These are phyloP conservation scores for Psilocybe cubensis DNA, from an alignment of 768 basidiomycete species.

Conservation along the genomic window DNA sequence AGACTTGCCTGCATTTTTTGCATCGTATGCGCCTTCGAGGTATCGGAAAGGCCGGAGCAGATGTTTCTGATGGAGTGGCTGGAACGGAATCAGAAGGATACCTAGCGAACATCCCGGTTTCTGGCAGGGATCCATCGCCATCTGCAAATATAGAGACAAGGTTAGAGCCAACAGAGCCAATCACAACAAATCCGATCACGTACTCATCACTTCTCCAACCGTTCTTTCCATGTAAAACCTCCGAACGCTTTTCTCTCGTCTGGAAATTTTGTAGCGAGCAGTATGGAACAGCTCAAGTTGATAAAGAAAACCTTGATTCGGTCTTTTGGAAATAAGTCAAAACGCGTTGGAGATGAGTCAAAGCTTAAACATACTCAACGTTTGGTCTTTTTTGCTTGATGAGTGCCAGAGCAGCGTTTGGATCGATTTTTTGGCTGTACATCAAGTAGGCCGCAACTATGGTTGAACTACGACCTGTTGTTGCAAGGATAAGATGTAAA, in stretches of 20 bases:
- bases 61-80: conserved; percentile 61
- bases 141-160: conserved; percentile 46
- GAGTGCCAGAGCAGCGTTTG: conserved; percentile 65
- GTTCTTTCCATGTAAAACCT: conserved; percentile 85
- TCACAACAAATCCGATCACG: conserved; percentile 28
- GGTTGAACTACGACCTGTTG: conserved; percentile 77
- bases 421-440: conserved; percentile 63
- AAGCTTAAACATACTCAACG: conserved; percentile 58
- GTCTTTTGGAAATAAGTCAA: conserved; percentile 46
- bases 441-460: conserved; percentile 91
- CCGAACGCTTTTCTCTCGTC: conserved; percentile 69
- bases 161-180: conserved; percentile 19
- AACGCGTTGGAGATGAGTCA: neutral
- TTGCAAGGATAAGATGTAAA: neutral
- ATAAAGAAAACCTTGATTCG: conserved; percentile 81
- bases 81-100: conserved; percentile 35
- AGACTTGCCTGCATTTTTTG: conserved; percentile 82
- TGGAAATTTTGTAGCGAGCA: conserved; percentile 69
- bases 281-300: conserved; percentile 84
- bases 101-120: conserved; percentile 77
- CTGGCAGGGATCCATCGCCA: conserved; percentile 69
- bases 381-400: conserved; percentile 68
- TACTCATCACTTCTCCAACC: conserved; percentile 79
- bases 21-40: conserved; percentile 75
- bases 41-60: conserved; percentile 59